Evolutionary conservation across 1,139 yeast genomes (phyloP).

Genomic region (Sugiyamaella pinicola): DNA sequence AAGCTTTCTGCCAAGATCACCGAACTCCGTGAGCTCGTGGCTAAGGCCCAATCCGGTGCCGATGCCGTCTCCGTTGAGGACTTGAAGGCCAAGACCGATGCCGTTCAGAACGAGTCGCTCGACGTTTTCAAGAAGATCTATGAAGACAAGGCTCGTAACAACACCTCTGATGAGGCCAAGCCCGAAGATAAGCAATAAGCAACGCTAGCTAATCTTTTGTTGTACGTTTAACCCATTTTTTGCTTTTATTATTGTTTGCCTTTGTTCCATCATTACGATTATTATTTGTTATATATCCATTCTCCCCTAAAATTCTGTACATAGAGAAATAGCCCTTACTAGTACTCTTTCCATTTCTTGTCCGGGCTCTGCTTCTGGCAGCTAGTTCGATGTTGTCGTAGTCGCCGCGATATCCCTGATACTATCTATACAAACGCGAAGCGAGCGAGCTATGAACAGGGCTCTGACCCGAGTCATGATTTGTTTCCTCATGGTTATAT

Average conservation of each 20-base stretch:
- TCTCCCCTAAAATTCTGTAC: constrained; percentile 9
- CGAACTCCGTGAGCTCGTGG: constrained; percentile 84
- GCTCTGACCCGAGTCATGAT: no score
- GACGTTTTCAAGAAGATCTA: constrained; percentile 95
- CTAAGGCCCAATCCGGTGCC: constrained; percentile 93
- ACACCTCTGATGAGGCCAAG: constrained; percentile 30
- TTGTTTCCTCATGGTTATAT: no score
- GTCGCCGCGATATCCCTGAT: no score
- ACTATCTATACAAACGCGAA: no score
- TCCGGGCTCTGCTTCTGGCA: neutral
- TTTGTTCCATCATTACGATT: constrained; percentile 2
- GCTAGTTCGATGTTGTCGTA: no score
- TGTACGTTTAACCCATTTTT: neutral
- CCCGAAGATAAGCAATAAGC: constrained; percentile 16
- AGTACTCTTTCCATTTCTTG: constrained; percentile 6
- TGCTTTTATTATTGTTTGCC: constrained; percentile 1
- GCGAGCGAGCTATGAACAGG: no score
- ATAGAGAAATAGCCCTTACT: constrained; percentile 16
- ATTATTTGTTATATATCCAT: constrained; percentile 3
- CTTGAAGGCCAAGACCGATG: constrained; percentile 91
- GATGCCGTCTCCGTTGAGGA: constrained; percentile 79
- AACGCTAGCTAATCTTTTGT: neutral
- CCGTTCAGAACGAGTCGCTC: constrained; percentile 87
- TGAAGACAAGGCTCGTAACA: constrained; percentile 60
- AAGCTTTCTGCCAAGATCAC: constrained; percentile 77